Percentiles rank a stretch among this genome's conserved stretches.
phyloP scores from a whole-genome alignment of 2,329 filamentous ascomycete genomes.

The Pseudodiploospora longispora region DNA sequence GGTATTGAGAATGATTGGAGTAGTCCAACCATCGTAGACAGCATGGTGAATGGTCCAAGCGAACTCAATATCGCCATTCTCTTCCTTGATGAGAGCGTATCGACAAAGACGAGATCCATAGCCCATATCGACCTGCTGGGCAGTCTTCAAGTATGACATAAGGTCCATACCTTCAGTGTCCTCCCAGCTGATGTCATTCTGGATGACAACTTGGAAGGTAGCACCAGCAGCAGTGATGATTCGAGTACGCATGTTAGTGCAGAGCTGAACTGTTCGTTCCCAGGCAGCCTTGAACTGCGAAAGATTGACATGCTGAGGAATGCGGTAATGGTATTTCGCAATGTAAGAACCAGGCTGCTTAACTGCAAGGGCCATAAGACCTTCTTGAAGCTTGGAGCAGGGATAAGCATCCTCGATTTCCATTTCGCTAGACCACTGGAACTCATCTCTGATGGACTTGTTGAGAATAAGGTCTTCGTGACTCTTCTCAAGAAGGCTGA shows the following conservation, averaged over 20 bases:
- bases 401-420: background rate
- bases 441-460: background rate
- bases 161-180: no score
- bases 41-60: conserved; percentile 10
- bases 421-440: no score
- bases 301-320: background rate
- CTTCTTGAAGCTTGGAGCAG: background rate
- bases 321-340: no score
- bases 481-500: background rate
- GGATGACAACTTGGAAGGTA: background rate
- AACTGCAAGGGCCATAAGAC: background rate
- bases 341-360: no score
- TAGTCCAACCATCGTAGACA: conserved; percentile 15
- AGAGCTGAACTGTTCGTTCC: background rate
- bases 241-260: background rate
- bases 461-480: background rate
- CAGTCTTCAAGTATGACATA: no score
- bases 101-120: conserved; percentile 4
- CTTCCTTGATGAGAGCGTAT: conserved; percentile 2
- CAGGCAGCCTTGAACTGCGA: background rate
- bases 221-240: background rate
- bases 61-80: conserved; percentile 2
- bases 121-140: no score
- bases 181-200: background rate
- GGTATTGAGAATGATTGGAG: conserved; percentile 2